A percentile compares a stretch with the other conserved stretches of the same genome.
These are phyloP conservation scores for Diddensiella caesifluorescens DNA, from an alignment of 805 yeast genomes.

Conservation along the genomic window DNA sequence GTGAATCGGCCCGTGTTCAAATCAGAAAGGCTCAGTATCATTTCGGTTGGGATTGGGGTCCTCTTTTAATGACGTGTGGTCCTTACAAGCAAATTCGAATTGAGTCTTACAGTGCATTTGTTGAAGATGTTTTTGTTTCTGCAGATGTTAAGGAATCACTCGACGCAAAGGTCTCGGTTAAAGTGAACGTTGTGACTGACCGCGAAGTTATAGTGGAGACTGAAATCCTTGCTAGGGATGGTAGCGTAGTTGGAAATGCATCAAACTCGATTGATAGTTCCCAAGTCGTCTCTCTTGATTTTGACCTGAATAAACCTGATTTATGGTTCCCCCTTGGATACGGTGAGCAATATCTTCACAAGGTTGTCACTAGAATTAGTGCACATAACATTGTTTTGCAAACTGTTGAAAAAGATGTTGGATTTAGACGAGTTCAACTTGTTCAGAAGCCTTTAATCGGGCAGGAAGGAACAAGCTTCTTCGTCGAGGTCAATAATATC, in stretches of 20 bases:
- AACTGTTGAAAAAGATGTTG: slow-evolving; percentile 28
- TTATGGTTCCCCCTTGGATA: slow-evolving; percentile 41
- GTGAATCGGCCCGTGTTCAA: slow-evolving; percentile 41
- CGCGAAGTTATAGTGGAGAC: slow-evolving; percentile 7
- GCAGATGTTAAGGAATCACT: slow-evolving; percentile 2
- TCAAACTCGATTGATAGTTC: slow-evolving; percentile 2
- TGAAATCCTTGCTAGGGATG: slow-evolving; percentile 14
- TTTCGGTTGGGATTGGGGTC: slow-evolving; percentile 58
- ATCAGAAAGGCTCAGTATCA: slow-evolving; percentile 50
- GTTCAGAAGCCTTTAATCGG: slow-evolving; percentile 35
- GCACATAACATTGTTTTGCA: slow-evolving; percentile 16
- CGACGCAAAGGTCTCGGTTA: slow-evolving; percentile 13
- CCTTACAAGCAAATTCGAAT: slow-evolving; percentile 38
- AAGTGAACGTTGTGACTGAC: slow-evolving; percentile 6
- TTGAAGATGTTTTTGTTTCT: slow-evolving; percentile 5
- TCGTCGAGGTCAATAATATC: slow-evolving; percentile 38
- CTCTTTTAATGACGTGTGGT: slow-evolving; percentile 41
- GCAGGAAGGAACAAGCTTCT: slow-evolving; percentile 39
- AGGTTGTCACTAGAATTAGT: slow-evolving; percentile 19
- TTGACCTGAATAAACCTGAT: slow-evolving; percentile 27
- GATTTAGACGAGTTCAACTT: slow-evolving; percentile 38
- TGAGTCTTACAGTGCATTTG: slow-evolving; percentile 13
- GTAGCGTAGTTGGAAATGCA: slow-evolving; percentile 6
- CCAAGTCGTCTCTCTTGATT: background rate
- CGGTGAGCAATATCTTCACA: slow-evolving; percentile 37